These are phyloP conservation scores for Biscogniauxia sp. DNA, from an alignment of 2,329 filamentous ascomycete genomes.

Conservation along the genomic window DNA sequence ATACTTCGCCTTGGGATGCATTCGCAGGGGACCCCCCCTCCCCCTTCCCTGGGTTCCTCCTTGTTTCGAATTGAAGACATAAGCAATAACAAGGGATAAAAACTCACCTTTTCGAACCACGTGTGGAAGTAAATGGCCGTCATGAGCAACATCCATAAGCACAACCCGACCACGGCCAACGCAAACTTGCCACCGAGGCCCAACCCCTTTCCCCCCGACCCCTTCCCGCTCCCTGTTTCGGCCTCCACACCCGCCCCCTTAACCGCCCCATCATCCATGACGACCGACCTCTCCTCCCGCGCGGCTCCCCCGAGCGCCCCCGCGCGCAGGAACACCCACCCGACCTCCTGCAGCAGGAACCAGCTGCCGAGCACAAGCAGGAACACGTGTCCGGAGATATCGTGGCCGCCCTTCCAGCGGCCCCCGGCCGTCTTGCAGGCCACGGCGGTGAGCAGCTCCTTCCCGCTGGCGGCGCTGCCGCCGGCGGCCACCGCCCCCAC, in stretches of 20 bases:
- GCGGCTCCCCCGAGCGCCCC: slow-evolving; percentile 38
- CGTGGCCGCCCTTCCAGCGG: slow-evolving; percentile 87
- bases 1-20: not conserved
- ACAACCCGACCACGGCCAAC: slow-evolving; percentile 64
- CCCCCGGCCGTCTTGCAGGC: slow-evolving; percentile 84
- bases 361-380: slow-evolving; percentile 81
- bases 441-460: slow-evolving; percentile 64
- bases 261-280: slow-evolving; percentile 64
- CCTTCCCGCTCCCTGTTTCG: slow-evolving; percentile 19
- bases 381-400: slow-evolving; percentile 95
- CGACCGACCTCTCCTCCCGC: slow-evolving; percentile 63
- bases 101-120: slow-evolving; percentile 87
- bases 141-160: slow-evolving; percentile 97
- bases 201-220: slow-evolving; percentile 35
- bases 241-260: slow-evolving; percentile 56
- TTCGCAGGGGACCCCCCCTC: not conserved
- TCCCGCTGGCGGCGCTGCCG: slow-evolving; percentile 45
- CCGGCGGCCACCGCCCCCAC: slow-evolving; percentile 39
- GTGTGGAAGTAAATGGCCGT: slow-evolving; percentile 98
- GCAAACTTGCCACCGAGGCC: slow-evolving; percentile 55
- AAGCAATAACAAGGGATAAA: not conserved
- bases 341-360: slow-evolving; percentile 78
- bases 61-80: slow-evolving; percentile 4
- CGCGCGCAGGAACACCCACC: slow-evolving; percentile 52
- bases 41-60: no score